phyloP scores from a whole-genome alignment of 345 rosid species.

The Corchorus capsularis region DNA sequence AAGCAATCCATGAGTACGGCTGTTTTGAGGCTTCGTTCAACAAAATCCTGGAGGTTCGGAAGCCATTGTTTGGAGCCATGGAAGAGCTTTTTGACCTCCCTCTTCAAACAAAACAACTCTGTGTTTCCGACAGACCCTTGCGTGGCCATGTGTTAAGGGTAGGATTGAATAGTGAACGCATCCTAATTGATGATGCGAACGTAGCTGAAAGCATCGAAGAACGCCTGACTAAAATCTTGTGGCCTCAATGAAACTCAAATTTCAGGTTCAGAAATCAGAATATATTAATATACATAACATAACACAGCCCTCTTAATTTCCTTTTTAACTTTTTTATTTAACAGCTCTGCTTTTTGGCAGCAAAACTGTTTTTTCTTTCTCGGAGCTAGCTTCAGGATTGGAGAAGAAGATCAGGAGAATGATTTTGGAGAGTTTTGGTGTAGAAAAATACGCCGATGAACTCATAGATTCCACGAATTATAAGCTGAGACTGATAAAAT shows the following conservation, averaged over 20 bases:
- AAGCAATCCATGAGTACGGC: constrained; percentile 57
- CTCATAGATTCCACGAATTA: constrained; percentile 12
- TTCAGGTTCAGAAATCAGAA: constrained; percentile 42
- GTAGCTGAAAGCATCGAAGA: constrained; percentile 32
- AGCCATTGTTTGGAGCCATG: constrained; percentile 31
- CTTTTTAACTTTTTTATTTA: too few relatives aligned
- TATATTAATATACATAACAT: too few relatives aligned
- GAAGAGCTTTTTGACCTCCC: constrained; percentile 63
- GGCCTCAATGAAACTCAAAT: constrained; percentile 55
- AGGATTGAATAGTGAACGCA: constrained; percentile 50
- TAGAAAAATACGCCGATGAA: constrained; percentile 20
- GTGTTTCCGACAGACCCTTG: constrained; percentile 43
- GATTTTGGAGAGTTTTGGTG: constrained; percentile 15
- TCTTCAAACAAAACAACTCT: constrained; percentile 41
- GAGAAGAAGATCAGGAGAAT: constrained; percentile 20
- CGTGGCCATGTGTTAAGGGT: constrained; percentile 53
- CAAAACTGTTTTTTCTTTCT: constrained; percentile 12
- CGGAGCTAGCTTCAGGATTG: background rate
- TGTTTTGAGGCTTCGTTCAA: constrained; percentile 62
- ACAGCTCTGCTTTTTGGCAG: background rate
- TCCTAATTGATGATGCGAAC: constrained; percentile 55
- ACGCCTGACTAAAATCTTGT: constrained; percentile 31
- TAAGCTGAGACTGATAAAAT: constrained; percentile 22
- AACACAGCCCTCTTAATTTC: too few relatives aligned
- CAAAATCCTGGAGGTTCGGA: constrained; percentile 30